phyloP scores from a whole-genome alignment of 192 early-diverging fungal genomes.

The Cetraspora pellucida region DNA sequence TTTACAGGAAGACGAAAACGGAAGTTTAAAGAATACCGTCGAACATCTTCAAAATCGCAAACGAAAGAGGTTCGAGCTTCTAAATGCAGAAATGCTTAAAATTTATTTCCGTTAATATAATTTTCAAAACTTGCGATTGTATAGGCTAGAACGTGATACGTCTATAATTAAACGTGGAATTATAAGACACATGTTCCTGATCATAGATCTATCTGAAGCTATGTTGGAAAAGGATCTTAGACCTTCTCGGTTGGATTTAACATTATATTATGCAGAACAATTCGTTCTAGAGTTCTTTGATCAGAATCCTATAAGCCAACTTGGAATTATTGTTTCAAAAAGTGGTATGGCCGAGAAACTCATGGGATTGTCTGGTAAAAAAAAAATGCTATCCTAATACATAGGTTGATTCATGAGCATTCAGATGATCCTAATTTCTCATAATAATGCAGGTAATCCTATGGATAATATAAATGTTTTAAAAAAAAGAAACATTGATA shows the following conservation, averaged over 20 bases:
- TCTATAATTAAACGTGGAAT: slow-evolving; percentile 77
- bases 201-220: slow-evolving; percentile 80
- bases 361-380: slow-evolving; percentile 76
- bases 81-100: too few species aligned
- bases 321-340: slow-evolving; percentile 80
- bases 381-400: slow-evolving; percentile 7
- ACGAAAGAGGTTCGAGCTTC: slow-evolving; percentile 51
- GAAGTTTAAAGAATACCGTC: slow-evolving; percentile 77
- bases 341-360: slow-evolving; percentile 86
- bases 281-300: slow-evolving; percentile 92
- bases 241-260: slow-evolving; percentile 79
- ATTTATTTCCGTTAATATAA: neutral
- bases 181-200: slow-evolving; percentile 78
- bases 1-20: slow-evolving; percentile 84
- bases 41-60: slow-evolving; percentile 76
- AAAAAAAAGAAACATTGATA: slow-evolving; percentile 64
- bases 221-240: slow-evolving; percentile 87
- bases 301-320: slow-evolving; percentile 92
- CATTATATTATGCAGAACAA: slow-evolving; percentile 61
- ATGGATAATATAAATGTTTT: slow-evolving; percentile 78
- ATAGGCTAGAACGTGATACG: slow-evolving; percentile 66
- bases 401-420: slow-evolving; percentile 1
- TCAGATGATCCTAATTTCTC: neutral
- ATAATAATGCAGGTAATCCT: slow-evolving; percentile 57
- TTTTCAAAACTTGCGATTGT: neutral